Evolutionary conservation across 768 basidiomycete species (phyloP).

Genomic region (Candolleomyces eurysporus): DNA sequence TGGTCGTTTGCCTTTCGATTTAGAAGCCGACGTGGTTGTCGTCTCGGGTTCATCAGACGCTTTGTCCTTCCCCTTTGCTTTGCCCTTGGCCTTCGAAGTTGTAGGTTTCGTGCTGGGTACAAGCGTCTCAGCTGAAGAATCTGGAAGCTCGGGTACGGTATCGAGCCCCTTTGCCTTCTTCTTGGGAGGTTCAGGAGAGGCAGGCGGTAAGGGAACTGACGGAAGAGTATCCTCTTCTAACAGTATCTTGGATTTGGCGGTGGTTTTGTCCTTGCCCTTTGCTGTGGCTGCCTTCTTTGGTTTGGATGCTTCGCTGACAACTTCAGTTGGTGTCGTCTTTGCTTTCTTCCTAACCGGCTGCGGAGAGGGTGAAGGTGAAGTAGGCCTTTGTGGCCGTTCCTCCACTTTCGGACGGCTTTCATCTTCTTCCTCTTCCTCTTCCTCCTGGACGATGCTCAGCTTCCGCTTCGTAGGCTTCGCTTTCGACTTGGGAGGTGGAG

Average conservation of each 20-base stretch:
- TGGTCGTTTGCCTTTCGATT: background rate
- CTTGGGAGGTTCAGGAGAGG: background rate
- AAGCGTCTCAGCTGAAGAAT: background rate
- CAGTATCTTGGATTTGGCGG: background rate
- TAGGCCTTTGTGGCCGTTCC: background rate
- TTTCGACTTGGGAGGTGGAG: background rate
- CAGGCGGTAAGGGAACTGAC: background rate
- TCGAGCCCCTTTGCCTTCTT: background rate
- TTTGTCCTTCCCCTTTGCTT: background rate
- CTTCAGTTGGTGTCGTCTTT: background rate
- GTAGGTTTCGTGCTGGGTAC: background rate
- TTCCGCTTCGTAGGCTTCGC: conserved; percentile 1
- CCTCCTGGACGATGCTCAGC: conserved; percentile 11
- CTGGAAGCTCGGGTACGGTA: background rate
- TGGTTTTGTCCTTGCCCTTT: background rate
- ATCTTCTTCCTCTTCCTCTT: conserved; percentile 5
- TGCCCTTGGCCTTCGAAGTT: background rate
- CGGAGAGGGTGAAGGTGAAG: background rate
- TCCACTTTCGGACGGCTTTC: background rate
- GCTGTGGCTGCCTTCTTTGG: background rate
- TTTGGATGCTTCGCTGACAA: background rate
- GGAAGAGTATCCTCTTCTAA: background rate
- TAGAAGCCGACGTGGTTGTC: background rate
- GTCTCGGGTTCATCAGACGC: background rate
- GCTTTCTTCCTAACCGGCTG: background rate